phyloP scores from a whole-genome alignment of 352 stramenopile species.

The Globisporangium nagaii region DNA sequence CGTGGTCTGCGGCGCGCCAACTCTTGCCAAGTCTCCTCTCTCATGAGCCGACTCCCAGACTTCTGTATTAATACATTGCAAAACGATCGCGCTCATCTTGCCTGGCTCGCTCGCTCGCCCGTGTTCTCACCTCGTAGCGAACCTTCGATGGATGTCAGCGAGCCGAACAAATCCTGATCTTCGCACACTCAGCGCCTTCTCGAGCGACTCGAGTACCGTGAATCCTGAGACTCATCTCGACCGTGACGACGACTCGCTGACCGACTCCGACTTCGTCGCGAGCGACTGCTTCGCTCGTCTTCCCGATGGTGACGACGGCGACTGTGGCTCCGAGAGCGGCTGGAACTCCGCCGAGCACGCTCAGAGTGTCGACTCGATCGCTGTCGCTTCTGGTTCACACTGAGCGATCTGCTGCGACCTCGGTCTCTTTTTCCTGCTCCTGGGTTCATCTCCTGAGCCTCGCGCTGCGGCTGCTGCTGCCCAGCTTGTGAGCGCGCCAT shows the following conservation, averaged over 20 bases:
- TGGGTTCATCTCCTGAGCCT: background rate
- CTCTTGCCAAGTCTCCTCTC: too few relatives aligned
- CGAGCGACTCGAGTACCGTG: background rate
- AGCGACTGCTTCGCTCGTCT: background rate
- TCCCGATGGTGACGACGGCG: background rate
- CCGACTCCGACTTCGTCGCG: slow-evolving; percentile 6
- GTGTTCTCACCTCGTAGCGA: background rate
- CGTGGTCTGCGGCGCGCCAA: too few relatives aligned
- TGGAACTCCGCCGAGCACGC: background rate
- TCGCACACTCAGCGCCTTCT: background rate
- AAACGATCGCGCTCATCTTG: background rate
- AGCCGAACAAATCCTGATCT: too few relatives aligned
- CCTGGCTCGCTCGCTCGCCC: background rate
- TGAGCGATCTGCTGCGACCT: background rate
- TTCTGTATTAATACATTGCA: slow-evolving; percentile 7
- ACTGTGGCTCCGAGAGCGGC: slow-evolving; percentile 1
- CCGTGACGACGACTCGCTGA: background rate
- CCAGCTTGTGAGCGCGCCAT: slow-evolving; percentile 3
- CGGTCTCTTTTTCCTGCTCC: background rate
- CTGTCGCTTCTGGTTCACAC: background rate
- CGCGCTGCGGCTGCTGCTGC: background rate
- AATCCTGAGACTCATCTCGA: background rate
- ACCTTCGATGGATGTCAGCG: background rate
- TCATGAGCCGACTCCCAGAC: background rate
- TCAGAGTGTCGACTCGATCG: background rate